Base-by-base conservation (phyloP, 148 eudicot genomes). In the Rhododendron henanense region DNA sequence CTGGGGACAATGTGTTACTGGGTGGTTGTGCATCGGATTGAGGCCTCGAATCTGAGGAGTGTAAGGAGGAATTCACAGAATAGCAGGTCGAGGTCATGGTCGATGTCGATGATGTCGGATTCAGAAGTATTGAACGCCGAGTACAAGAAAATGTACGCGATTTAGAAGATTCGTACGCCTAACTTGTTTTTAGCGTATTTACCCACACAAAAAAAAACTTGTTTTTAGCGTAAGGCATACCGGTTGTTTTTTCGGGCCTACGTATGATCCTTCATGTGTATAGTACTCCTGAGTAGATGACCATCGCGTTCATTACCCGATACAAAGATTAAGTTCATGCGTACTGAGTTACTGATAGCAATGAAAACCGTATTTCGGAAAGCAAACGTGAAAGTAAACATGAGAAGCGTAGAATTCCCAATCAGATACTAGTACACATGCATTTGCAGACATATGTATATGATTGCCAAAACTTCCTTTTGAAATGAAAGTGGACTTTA, bases 1-100 rank as follows among this genome's bases (percentile, higher is more conserved):
- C 84, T 94, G 87, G 97, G 97, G 28, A 90, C 92, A 2, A 94
- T 94, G 97, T 93, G 94, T 67, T 94, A 93, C 84, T 94, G 97
- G 94, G 97, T 94, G 0, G 89, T 94, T 82, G 88, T 87, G 90
- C 97, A 94, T 90, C 87, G 97, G 45, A 93, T 94, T 1, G 94
- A 93, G 88, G 83, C 91, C 1, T 88, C 88, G 44, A 93, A 86
- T 85, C 75, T 90, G 87, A 93, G 80, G 86, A 90, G 67, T 79
- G 55, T 93, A 3, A 69, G 97, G 79, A 91, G 88, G 88, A 89
- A 88, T 28, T 91, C 94, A 0, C 39, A 33, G 39, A 84, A 67
- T 13, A 92, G 94, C 81, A 87, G 92, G 74, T 91, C 95, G n/a
- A 78, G 86, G 31, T 91, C 95, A 1, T 83, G 84, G 86, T 88